Percentiles rank a stretch among this genome's conserved stretches.
Evolutionary conservation across 768 basidiomycete genomes (phyloP).

Genomic region (Boletus sp.): DNA sequence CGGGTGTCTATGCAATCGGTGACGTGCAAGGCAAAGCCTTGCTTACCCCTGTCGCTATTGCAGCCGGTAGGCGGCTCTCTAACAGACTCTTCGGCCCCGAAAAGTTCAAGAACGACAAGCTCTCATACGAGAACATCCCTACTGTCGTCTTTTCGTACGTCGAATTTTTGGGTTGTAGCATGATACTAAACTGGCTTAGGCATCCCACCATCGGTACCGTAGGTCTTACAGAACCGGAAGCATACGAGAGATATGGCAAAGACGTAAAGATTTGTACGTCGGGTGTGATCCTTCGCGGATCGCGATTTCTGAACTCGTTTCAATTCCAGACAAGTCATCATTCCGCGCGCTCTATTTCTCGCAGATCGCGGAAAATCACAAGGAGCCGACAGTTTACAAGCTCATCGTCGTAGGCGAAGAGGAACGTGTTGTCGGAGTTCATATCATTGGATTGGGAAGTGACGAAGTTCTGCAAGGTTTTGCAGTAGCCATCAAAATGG

Average conservation of each 20-base stretch:
- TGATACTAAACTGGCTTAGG: conserved; percentile 38
- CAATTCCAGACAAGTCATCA: conserved; percentile 64
- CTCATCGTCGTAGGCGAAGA: conserved; percentile 83
- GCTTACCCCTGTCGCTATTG: conserved; percentile 96
- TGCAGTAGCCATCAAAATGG: conserved; percentile 97
- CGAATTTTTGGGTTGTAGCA: neutral
- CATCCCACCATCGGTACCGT: conserved; percentile 96
- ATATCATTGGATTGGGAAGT: conserved; percentile 87
- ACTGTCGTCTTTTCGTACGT: conserved; percentile 96
- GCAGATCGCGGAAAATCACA: conserved; percentile 86
- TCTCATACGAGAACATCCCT: conserved; percentile 87
- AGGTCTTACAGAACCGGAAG: conserved; percentile 91
- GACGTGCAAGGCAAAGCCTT: conserved; percentile 92
- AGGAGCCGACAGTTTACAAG: conserved; percentile 95
- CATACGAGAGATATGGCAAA: conserved; percentile 83
- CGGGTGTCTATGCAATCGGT: conserved; percentile 78
- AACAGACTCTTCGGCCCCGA: conserved; percentile 90
- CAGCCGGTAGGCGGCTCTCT: conserved; percentile 84
- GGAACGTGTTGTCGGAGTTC: conserved; percentile 94
- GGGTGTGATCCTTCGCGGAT: neutral
- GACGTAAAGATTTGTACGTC: conserved; percentile 87
- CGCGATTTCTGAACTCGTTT: neutral
- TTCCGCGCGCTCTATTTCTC: conserved; percentile 91
- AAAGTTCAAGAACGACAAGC: conserved; percentile 83
- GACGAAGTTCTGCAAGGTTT: conserved; percentile 98